Base-by-base conservation (phyloP, 441 rosid genomes). In the Bruguiera hainesii region DNA sequence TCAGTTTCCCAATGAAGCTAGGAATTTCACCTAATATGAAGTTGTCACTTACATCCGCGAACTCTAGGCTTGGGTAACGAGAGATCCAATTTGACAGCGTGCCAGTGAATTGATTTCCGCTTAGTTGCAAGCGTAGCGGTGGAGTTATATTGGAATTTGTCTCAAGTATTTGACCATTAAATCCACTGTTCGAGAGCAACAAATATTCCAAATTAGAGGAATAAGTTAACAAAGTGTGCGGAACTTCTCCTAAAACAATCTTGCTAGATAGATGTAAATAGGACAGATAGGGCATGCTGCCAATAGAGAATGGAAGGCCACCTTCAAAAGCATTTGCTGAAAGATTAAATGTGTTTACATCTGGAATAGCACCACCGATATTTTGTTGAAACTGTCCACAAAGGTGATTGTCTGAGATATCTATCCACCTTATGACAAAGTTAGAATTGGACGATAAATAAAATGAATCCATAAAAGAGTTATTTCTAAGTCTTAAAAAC, bases 281-380 rank as follows among this genome's bases (percentile, higher is more conserved):
- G 23, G 37, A 23, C 37, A 66, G 37, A 30, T 46, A 19, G 3
- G 21, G 25, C 64, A 58, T 58, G 28, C 57, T 31, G 7, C 63
- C 48, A 58, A 67, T 23, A 8, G 71, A 67, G 30, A 63, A 15
- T 3, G 63, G 70, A 46, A 58, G 20, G 3, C 7, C 20, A 48
- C 57, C 71, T 37, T 58, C 57, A 48, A 67, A 67, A 42, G 57
- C 28, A 48, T 48, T 67, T 20, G 28, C n/a, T 1, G 71, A 67
- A 9, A 67, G 10, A 58, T 67, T 58, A 28, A 67, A 58, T 18
- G n/a, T 28, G 7, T 13, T 6, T 48, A 37, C 56, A 20, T 13
- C 3, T 11, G 49, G 57, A 58, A 67, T 19, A 2, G 46, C 30
- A 42, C 60, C 20, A 46, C 23, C 58, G 5, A 58, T 58, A 3